Evolutionary conservation across 345 rosid species (phyloP), one percentile per base, ranked within the genome.

Genomic region (Angophora floribunda): DNA sequence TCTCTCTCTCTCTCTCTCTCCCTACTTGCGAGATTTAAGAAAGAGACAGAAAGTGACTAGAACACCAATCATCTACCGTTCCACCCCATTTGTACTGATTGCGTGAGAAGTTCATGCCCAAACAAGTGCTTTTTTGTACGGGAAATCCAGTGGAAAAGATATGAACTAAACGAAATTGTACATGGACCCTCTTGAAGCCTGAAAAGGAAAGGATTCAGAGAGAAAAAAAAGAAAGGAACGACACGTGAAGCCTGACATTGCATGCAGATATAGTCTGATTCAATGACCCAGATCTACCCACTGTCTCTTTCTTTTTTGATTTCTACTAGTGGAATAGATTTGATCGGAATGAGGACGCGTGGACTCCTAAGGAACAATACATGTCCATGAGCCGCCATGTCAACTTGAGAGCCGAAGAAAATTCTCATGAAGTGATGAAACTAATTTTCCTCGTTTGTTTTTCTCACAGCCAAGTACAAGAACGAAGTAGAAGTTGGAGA

Each of bases 401-500:
- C 51, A 50, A 50, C 13, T 50, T 11, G 51, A 50, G 51, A 50
- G 9, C 9, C 4, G 13, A 50, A 50, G 51, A 50, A 50, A 50
- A 50, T 13, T 50, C 1, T 50, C 51, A 50, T 50, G 13, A 9
- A 9, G 13, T 50, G 51, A 50, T 50, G 51, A 50, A 50, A 50
- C 13, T 50, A 50, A 11, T 50, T 50, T 50, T 2, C 1, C 13
- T 1, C 3, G 2, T 50, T 3, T 11, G 9, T 50, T 75, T 78
- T 75, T 78, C 79, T 32, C 90, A 89, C 92, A 96, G 99, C 99
- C 90, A 96, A 94, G 89, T 97, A 97, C 70, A 88, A 63, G 92
- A 96, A 94, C 87, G 99, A 97, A 91, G 88, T 92, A 24, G 95
- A 95, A 94, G 97, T 95, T 30, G 98, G 97, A 61, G 97, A 93